Evolutionary conservation across 2,329 filamentous ascomycete genomes (phyloP).

Genomic region (Scopulariopsis brevicaulis): DNA sequence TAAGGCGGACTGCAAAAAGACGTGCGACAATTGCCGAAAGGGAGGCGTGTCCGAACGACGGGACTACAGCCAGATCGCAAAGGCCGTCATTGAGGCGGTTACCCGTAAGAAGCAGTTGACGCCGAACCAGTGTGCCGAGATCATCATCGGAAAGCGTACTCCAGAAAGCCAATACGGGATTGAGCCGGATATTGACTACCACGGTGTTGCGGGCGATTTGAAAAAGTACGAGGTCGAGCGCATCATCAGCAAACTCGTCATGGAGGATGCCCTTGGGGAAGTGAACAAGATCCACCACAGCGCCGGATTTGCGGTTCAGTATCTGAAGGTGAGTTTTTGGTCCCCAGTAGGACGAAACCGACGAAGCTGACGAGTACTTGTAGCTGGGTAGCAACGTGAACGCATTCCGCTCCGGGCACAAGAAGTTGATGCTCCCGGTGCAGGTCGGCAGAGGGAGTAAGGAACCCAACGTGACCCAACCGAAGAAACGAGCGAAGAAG

Average conservation of each 20-base stretch:
- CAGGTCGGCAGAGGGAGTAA: conserved; percentile 21
- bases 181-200: conserved; percentile 20
- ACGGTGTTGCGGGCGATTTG: conserved; percentile 58
- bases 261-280: conserved; percentile 64
- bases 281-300: conserved; percentile 51
- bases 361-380: background rate
- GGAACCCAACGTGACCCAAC: conserved; percentile 15
- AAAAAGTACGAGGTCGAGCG: conserved; percentile 70
- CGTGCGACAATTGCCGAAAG: conserved; percentile 84
- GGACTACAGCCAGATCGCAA: conserved; percentile 69
- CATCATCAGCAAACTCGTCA: conserved; percentile 66
- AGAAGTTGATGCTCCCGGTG: conserved; percentile 32
- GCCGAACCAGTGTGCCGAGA: conserved; percentile 70
- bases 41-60: conserved; percentile 57
- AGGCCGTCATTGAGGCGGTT: conserved; percentile 52
- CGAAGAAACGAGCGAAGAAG: conserved; percentile 18
- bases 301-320: conserved; percentile 60
- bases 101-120: conserved; percentile 56
- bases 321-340: conserved; percentile 42
- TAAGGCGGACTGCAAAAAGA: conserved; percentile 55
- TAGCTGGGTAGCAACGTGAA: conserved; percentile 28
- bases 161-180: background rate
- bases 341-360: background rate
- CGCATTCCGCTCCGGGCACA: conserved; percentile 30
- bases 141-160: conserved; percentile 54